Percentiles rank a stretch among this genome's conserved stretches.
phyloP scores from a whole-genome alignment of 805 yeast species.

The Teunomyces gatunensis region DNA sequence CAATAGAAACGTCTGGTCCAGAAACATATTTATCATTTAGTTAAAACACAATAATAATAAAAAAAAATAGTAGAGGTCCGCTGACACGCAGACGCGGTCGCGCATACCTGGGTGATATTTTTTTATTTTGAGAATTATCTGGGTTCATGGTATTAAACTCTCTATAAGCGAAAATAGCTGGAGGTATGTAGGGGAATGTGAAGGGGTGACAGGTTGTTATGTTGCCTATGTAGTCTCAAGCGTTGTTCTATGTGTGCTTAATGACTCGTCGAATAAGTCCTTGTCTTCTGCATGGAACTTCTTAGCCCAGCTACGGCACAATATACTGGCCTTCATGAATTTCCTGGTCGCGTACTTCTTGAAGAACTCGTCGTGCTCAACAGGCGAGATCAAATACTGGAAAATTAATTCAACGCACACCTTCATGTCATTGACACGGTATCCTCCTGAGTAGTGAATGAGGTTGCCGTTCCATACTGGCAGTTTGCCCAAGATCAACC shows the following conservation, averaged over 20 bases:
- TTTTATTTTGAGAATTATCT: not conserved
- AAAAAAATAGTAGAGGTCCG: not conserved
- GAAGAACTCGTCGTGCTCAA: constrained; percentile 88
- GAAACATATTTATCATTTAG: constrained; percentile 14
- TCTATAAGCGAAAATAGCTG: constrained; percentile 1
- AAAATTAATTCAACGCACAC: constrained; percentile 73
- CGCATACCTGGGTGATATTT: not conserved
- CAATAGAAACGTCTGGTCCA: constrained; percentile 18
- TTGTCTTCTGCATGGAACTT: constrained; percentile 49
- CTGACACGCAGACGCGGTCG: not conserved
- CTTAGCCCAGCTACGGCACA: constrained; percentile 83
- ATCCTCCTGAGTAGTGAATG: constrained; percentile 90
- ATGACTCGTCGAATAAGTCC: constrained; percentile 29
- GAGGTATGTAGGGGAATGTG: not conserved
- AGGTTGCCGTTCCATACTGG: constrained; percentile 83
- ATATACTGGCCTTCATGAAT: constrained; percentile 79
- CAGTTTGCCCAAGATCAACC: constrained; percentile 64
- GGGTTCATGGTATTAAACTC: constrained; percentile 1
- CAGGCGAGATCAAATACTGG: constrained; percentile 75
- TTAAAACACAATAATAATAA: not conserved
- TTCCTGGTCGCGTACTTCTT: constrained; percentile 88
- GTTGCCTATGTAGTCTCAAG: constrained; percentile 10
- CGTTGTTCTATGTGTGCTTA: constrained; percentile 18
- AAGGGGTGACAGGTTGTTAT: not conserved
- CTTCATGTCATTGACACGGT: constrained; percentile 65